Percentiles rank a stretch among this genome's conserved stretches.
Evolutionary conservation across 2,329 filamentous ascomycete genomes (phyloP).

Genomic region (Fusarium sublunatum): DNA sequence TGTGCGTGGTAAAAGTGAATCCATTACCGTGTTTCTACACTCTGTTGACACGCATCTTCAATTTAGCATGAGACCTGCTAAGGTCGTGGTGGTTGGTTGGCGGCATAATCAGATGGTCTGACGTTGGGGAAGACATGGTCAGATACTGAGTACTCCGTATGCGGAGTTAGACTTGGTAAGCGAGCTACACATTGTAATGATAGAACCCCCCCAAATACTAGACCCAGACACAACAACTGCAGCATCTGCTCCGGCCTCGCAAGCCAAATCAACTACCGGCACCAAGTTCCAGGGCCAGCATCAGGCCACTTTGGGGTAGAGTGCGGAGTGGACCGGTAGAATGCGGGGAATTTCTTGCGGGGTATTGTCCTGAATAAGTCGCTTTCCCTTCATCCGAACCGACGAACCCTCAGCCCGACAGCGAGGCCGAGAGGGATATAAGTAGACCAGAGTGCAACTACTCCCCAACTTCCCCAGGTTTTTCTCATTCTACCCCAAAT

Average conservation of each 20-base stretch:
- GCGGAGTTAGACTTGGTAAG: neutral
- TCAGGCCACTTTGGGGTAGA: constrained; percentile 32
- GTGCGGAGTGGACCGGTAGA: constrained; percentile 7
- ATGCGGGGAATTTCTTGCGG: constrained; percentile 23
- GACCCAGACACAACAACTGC: no score
- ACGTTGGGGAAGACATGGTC: neutral
- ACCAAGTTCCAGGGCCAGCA: constrained; percentile 5
- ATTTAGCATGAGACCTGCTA: no score
- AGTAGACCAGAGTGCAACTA: constrained; percentile 2
- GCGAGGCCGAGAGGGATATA: constrained; percentile 23
- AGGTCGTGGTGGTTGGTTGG: neutral
- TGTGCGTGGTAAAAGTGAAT: no score
- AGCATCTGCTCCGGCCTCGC: neutral
- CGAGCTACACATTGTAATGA: neutral
- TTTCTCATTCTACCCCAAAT: neutral
- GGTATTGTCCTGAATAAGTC: constrained; percentile 22
- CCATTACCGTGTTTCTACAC: no score
- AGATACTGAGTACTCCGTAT: neutral
- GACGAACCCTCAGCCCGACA: constrained; percentile 27
- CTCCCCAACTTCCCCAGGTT: neutral
- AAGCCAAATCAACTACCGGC: constrained; percentile 15
- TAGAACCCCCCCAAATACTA: neutral
- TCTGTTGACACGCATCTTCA: no score
- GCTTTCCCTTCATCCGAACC: constrained; percentile 35
- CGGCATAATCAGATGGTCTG: constrained; percentile 4